Evolutionary conservation across 2,329 filamentous ascomycete species (phyloP).

Genomic region (Metarhizium anisopliae): DNA sequence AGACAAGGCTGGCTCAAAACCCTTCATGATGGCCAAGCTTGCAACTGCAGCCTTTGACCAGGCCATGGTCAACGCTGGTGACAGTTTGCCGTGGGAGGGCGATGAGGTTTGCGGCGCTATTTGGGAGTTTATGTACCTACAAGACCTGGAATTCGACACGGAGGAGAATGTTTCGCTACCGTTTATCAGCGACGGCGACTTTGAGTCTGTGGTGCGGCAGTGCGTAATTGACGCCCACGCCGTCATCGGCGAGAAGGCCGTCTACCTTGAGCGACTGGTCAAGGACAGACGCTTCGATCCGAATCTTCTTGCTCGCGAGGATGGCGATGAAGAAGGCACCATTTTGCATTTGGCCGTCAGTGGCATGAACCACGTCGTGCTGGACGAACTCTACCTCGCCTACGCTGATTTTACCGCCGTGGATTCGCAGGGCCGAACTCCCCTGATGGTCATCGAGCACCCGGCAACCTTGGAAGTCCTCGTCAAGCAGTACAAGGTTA

Average conservation of each 20-base stretch:
- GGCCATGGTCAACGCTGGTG: neutral
- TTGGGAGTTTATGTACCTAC: neutral
- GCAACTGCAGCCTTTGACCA: neutral
- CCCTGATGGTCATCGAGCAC: conserved; percentile 25
- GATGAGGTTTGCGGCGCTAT: neutral
- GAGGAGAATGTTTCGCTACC: conserved; percentile 5
- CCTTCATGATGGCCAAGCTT: neutral
- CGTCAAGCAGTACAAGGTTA: conserved; percentile 14
- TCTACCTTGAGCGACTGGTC: conserved; percentile 17
- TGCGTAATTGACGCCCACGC: conserved; percentile 13
- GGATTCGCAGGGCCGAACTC: conserved; percentile 23
- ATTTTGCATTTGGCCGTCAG: conserved; percentile 24
- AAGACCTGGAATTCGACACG: conserved; percentile 9
- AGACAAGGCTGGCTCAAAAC: neutral
- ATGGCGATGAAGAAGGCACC: conserved; percentile 10
- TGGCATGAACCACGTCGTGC: conserved; percentile 14
- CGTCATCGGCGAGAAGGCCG: conserved; percentile 16
- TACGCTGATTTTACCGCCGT: conserved; percentile 18
- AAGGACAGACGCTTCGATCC: conserved; percentile 22
- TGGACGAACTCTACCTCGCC: conserved; percentile 18
- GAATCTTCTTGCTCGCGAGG: conserved; percentile 12
- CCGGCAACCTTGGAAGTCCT: conserved; percentile 16
- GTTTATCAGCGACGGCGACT: conserved; percentile 11
- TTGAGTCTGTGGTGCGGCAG: conserved; percentile 4
- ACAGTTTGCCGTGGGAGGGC: conserved; percentile 1